phyloP scores from a whole-genome alignment of 176 grass and related monocot species.

The Saccharum spontaneum region DNA sequence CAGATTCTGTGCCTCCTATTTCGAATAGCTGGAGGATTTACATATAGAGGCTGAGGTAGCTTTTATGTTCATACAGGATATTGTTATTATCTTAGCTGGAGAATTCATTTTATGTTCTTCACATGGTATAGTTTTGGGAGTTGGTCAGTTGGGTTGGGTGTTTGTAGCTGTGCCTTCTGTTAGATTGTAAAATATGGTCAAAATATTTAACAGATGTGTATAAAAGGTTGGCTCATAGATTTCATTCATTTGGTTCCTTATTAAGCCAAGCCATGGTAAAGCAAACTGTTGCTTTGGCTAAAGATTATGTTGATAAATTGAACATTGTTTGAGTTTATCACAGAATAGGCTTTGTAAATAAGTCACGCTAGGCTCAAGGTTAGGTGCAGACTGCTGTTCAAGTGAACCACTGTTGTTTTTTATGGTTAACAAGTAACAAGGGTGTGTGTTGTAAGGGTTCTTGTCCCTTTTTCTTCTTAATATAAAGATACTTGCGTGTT shows the following conservation, averaged over 20 bases:
- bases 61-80: neutral
- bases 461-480: neutral
- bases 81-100: neutral
- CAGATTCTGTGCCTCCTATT: neutral
- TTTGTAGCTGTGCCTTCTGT: neutral
- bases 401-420: neutral
- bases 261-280: conserved; percentile 13
- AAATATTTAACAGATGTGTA: neutral
- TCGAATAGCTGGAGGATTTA: neutral
- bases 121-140: neutral
- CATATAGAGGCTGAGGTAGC: neutral
- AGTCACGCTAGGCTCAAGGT: neutral
- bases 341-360: neutral
- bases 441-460: neutral
- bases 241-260: neutral
- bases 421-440: neutral
- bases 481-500: neutral
- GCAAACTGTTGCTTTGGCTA: neutral
- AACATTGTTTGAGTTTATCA: conserved; percentile 12
- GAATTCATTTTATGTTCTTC: neutral
- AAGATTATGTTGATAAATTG: neutral
- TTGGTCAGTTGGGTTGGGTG: neutral
- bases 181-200: conserved; percentile 12
- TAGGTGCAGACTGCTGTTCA: neutral
- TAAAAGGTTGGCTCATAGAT: neutral